Base-by-base conservation (phyloP, 371 early-diverging fungal species). In the Dipsacomyces acuminosporus region DNA sequence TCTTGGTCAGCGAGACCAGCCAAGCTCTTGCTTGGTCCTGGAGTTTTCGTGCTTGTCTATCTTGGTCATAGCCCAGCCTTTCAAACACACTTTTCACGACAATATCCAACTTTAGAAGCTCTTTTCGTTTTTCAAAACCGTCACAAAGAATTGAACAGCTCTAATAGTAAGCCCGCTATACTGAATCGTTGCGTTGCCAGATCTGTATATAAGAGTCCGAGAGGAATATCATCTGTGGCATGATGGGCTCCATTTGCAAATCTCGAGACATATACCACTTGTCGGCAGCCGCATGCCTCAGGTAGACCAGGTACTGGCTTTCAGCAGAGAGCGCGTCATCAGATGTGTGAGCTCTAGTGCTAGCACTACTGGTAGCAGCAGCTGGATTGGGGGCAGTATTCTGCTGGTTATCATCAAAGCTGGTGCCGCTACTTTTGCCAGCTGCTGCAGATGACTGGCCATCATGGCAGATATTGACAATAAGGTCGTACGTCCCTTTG, bases 211-310 rank as follows among this genome's bases (percentile, higher is more conserved):
- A 97, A 5, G 90, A 83, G 59, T 96, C 96, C 1, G 90, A 86
- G 44, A 98, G 73, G 54, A 90, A 87, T 40, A 98, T 88, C 91
- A 93, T 92, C 57, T 96, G 94, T 9, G 96, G 90, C 74, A 89
- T 83, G 41, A 94, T 88, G 51, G 91, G 92, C 61, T 93, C 91
- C 2, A 94, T 95, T 55, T 86, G 81, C 54, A 98, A 75, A 62
- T 98, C 97, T 54, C 94, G 93, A 25, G 96, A 89, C 69, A 84
- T 86, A 65, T 87, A 92, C 98, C 98, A 98, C 63, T 94, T 91
- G 49, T 87, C 90, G 45, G 80, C 81, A 9, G 87, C 88, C 6
- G 81, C 81, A 59, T 88, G 83, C 14, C 83, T 80, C 38, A 94
- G 79, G 64, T 93, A 92, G 0, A 86, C 83, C 43, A 89, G 84